A percentile compares a stretch with the other conserved stretches of the same genome.
Conservation (phyloP, 148 eudicot genomes). For the Nepenthes gracilis region DNA sequence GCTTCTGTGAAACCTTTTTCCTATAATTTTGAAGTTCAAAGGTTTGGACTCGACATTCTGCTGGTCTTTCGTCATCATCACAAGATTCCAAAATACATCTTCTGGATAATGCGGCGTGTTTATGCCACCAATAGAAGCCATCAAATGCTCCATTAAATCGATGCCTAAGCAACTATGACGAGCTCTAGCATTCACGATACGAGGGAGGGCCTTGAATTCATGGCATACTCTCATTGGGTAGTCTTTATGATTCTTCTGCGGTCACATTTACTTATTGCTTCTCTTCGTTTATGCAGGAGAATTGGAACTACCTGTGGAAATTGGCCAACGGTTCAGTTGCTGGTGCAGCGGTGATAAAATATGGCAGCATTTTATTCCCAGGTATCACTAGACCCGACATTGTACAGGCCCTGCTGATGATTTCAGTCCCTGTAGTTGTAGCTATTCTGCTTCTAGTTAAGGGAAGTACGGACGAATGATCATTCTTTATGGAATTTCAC, state of each 20-base stretch:
- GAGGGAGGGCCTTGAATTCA: background rate
- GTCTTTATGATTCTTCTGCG: background rate
- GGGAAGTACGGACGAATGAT: slow-evolving; percentile 20
- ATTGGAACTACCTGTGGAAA: slow-evolving; percentile 33
- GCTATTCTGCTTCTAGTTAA: slow-evolving; percentile 26
- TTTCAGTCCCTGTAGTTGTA: slow-evolving; percentile 25
- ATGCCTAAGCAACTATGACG: too few species aligned
- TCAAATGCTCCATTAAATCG: too few species aligned
- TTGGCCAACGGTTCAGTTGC: slow-evolving; percentile 34
- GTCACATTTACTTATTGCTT: background rate
- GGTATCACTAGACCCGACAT: slow-evolving; percentile 46
- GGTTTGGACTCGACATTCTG: too few species aligned
- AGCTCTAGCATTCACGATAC: too few species aligned
- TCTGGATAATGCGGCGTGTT: too few species aligned
- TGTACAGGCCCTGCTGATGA: slow-evolving; percentile 34
- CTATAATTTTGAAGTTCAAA: too few species aligned
- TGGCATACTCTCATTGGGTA: background rate
- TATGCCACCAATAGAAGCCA: too few species aligned
- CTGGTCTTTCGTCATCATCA: too few species aligned
- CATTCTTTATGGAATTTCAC: background rate
- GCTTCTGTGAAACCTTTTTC: too few species aligned
- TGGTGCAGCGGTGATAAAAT: slow-evolving; percentile 49
- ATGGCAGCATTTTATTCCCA: slow-evolving; percentile 46
- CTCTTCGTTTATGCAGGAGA: slow-evolving; percentile 24
- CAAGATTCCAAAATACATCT: too few species aligned